phyloP scores from a whole-genome alignment of 495 filamentous ascomycete species.

The Lophiotrema nucula region DNA sequence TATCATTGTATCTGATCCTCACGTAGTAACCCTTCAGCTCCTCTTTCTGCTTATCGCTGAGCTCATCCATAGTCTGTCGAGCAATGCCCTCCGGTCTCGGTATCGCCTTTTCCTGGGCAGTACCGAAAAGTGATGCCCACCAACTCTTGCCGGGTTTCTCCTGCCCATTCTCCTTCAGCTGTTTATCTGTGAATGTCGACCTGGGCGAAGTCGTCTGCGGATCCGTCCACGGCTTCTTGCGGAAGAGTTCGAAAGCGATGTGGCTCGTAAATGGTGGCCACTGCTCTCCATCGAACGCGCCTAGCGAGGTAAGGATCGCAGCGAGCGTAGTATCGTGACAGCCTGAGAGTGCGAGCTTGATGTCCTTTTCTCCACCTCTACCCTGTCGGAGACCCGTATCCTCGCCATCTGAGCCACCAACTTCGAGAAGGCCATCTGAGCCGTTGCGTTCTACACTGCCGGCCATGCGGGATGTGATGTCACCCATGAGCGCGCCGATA shows the following conservation, averaged over 20 bases:
- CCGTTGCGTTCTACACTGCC: constrained; percentile 63
- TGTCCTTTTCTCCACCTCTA: constrained; percentile 52
- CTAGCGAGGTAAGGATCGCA: constrained; percentile 71
- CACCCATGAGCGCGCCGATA: constrained; percentile 79
- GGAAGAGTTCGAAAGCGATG: constrained; percentile 86
- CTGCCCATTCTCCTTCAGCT: neutral
- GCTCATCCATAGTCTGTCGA: constrained; percentile 49
- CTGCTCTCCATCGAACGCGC: constrained; percentile 65
- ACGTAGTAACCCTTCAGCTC: constrained; percentile 76
- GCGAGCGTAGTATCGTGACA: constrained; percentile 96
- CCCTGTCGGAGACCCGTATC: constrained; percentile 40
- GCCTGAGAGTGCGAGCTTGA: constrained; percentile 73
- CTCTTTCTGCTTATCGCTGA: constrained; percentile 51
- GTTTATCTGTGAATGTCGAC: constrained; percentile 14
- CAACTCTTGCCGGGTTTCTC: constrained; percentile 40
- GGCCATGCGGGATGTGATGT: constrained; percentile 82
- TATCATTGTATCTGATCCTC: constrained; percentile 91
- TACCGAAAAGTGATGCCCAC: constrained; percentile 50
- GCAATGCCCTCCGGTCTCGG: constrained; percentile 46
- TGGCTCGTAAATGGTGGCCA: constrained; percentile 95
- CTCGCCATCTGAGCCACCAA: constrained; percentile 42
- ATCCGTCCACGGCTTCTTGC: constrained; percentile 10
- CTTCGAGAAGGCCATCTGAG: constrained; percentile 54
- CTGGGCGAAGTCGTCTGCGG: neutral
- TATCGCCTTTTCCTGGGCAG: constrained; percentile 25